Evolutionary conservation across 208 protist genomes (phyloP).

Genomic region (Leishmania aethiopica): DNA sequence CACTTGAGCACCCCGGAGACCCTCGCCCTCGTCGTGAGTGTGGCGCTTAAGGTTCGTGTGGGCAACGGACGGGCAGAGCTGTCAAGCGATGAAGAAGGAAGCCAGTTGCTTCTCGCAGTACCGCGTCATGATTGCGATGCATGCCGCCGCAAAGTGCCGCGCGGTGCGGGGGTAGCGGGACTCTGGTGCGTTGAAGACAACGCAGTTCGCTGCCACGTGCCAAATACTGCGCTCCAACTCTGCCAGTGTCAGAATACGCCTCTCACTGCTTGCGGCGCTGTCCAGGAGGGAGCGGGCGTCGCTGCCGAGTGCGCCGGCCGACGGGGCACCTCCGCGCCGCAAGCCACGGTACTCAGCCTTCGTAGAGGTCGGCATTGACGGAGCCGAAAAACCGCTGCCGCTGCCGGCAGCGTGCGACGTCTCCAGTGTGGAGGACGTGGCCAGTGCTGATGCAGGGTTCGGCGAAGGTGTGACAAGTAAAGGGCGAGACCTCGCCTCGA

Average conservation of each 20-base stretch:
- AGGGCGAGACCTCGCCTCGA: neutral
- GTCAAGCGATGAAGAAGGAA: constrained; percentile 3
- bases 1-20: neutral
- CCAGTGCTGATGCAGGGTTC: neutral
- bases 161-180: constrained; percentile 72
- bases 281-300: constrained; percentile 5
- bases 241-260: constrained; percentile 49
- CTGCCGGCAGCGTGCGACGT: neutral
- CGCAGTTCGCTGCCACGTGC: constrained; percentile 85
- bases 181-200: constrained; percentile 84
- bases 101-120: constrained; percentile 72
- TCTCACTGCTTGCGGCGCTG: constrained; percentile 21
- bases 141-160: constrained; percentile 56
- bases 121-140: constrained; percentile 53
- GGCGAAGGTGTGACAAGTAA: neutral
- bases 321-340: constrained; percentile 1
- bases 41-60: neutral
- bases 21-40: neutral
- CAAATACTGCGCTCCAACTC: constrained; percentile 79
- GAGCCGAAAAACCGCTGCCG: neutral
- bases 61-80: neutral
- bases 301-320: neutral
- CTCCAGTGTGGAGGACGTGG: neutral
- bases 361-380: neutral
- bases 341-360: constrained; percentile 7